Base-by-base conservation (phyloP, 768 basidiomycete species). In the Boletellus emodensis region DNA sequence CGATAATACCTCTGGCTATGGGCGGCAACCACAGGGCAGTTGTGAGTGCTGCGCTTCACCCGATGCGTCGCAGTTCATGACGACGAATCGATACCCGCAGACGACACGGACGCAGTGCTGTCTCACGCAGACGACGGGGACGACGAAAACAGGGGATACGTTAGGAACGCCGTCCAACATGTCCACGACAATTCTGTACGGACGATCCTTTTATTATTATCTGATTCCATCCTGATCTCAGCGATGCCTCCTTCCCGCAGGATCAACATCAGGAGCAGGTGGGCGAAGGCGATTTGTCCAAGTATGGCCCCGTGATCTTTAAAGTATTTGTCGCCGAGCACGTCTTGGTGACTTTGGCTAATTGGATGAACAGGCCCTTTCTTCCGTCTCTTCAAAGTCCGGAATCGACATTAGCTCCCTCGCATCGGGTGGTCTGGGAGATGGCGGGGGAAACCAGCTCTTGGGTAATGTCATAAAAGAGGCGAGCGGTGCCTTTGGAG, bases 381-480 rank as follows among this genome's bases (percentile, higher is more conserved):
- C 60, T 38, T 46, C 58, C 1, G 18, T 38, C 34, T 32, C 30
- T 10, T 54, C 60, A 30, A 50, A 50, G 12, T 54, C 57, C 4
- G 79, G 84, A 15, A 34, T 70, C 2, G 53, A 69, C 28, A 17
- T 57, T 6, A 44, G 62, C 28, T 60, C 63, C 14, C 57, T 63
- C 37, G 17, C 54, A 15, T 60, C 63, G 14, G 69, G 66, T 17
- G 71, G 64, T 33, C 24, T 68, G 77, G 7, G 76, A 72, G 24
- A 71, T 75, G 40, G 75, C 73, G 44, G 75, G 78, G 64, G 62
- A 46, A 81, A 81, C 35, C 66, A 94, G 66, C 71, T 94, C 52
- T 83, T 95, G 68, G 86, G 87, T 60, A 68, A 91, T 67, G 92
- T 93, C 4, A 91, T 95, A 90, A 80, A 81, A 0, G 85, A 94